Evolutionary conservation across 2,329 filamentous ascomycete species (phyloP).

Genomic region (Claviceps pazoutovae): DNA sequence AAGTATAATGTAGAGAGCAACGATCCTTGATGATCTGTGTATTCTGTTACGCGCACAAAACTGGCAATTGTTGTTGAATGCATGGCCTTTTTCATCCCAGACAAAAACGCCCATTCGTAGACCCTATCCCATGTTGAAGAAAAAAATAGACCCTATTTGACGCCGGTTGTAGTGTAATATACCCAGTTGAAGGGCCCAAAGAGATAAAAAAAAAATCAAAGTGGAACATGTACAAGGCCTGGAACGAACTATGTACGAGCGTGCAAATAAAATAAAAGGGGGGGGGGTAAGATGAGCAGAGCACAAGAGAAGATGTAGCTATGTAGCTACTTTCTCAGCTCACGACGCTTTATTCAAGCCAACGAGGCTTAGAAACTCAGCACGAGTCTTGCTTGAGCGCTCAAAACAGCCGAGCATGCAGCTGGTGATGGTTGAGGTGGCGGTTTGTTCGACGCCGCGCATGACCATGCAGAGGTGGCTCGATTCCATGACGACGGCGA

Average conservation of each 20-base stretch:
- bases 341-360: slow-evolving; percentile 35
- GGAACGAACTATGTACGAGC: background rate
- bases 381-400: slow-evolving; percentile 79
- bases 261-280: background rate
- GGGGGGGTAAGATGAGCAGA: background rate
- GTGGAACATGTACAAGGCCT: no score
- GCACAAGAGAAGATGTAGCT: background rate
- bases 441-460: slow-evolving; percentile 91
- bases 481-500: slow-evolving; percentile 95
- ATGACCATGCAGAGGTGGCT: slow-evolving; percentile 98
- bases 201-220: no score
- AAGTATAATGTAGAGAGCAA: no score
- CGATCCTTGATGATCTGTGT: background rate
- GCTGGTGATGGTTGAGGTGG: slow-evolving; percentile 78
- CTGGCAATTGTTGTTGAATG: slow-evolving; percentile 15
- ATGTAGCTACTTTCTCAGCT: background rate
- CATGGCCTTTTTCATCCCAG: slow-evolving; percentile 10
- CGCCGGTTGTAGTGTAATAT: no score
- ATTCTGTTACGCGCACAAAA: background rate
- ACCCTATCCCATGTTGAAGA: no score
- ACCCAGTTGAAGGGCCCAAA: no score
- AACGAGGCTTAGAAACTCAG: slow-evolving; percentile 81
- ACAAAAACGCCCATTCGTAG: background rate
- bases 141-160: no score
- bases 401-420: slow-evolving; percentile 97